Percentiles rank a stretch among this genome's conserved stretches.
These are phyloP conservation scores for Moricandia arvensis DNA, from an alignment of 345 rosid genomes.

Conservation along the genomic window DNA sequence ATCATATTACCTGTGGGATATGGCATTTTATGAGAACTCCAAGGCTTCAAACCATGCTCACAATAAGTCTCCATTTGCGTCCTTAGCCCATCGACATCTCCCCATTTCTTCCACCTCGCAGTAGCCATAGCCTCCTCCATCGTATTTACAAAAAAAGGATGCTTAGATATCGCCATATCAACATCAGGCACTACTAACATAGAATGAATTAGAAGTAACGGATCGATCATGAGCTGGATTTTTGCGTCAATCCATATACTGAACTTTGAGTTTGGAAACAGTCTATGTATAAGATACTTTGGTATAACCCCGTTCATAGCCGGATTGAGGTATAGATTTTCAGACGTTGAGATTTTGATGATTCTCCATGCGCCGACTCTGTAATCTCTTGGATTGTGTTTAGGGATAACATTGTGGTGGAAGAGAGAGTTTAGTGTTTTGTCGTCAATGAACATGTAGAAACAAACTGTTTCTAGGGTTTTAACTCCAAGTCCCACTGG, in stretches of 20 bases:
- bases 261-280: slow-evolving; percentile 75
- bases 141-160: slow-evolving; percentile 65
- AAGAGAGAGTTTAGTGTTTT: slow-evolving; percentile 51
- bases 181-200: slow-evolving; percentile 48
- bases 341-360: slow-evolving; percentile 41
- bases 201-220: slow-evolving; percentile 67
- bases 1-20: slow-evolving; percentile 62
- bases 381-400: slow-evolving; percentile 19
- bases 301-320: slow-evolving; percentile 94
- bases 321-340: slow-evolving; percentile 55
- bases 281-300: slow-evolving; percentile 72
- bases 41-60: slow-evolving; percentile 75
- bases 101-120: slow-evolving; percentile 94
- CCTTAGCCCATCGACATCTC: slow-evolving; percentile 54
- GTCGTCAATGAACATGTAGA: slow-evolving; percentile 88
- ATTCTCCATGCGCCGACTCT: slow-evolving; percentile 73
- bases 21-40: slow-evolving; percentile 69
- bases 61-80: slow-evolving; percentile 90
- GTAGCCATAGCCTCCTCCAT: slow-evolving; percentile 98
- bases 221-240: slow-evolving; percentile 81
- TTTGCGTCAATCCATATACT: slow-evolving; percentile 93
- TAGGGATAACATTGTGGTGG: slow-evolving; percentile 45
- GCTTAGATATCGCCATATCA: slow-evolving; percentile 81
- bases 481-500: slow-evolving; percentile 75
- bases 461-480: slow-evolving; percentile 55